Conservation (phyloP, 2,329 filamentous ascomycete species). For the Aspergillus fijiensis region DNA sequence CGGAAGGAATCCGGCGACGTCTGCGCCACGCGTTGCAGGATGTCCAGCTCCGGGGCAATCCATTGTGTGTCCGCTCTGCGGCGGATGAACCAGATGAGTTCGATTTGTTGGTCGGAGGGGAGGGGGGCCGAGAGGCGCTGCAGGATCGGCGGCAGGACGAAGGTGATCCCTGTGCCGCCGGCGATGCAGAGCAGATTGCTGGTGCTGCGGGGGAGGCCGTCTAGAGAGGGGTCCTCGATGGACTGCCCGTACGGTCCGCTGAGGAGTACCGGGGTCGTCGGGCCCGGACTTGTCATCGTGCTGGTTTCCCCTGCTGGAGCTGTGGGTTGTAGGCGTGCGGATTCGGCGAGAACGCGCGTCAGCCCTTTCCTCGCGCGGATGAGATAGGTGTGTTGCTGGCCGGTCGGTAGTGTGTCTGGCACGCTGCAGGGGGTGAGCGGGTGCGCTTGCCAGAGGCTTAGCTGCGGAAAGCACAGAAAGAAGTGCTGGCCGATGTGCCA, state of each 20-base stretch:
- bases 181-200: constrained; percentile 52
- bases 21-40: constrained; percentile 44
- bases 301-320: constrained; percentile 25
- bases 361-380: constrained; percentile 53
- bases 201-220: constrained; percentile 39
- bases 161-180: constrained; percentile 60
- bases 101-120: constrained; percentile 35
- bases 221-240: constrained; percentile 35
- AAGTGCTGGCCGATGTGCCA: constrained; percentile 72
- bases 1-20: constrained; percentile 42
- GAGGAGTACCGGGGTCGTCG: constrained; percentile 56
- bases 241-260: constrained; percentile 63
- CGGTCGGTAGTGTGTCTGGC: constrained; percentile 39
- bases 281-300: background rate
- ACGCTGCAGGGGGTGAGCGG: constrained; percentile 66
- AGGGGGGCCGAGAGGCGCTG: constrained; percentile 25
- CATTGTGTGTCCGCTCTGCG: constrained; percentile 57
- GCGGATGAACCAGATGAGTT: constrained; percentile 66
- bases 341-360: constrained; percentile 24
- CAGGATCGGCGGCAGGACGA: constrained; percentile 53
- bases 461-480: constrained; percentile 65
- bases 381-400: constrained; percentile 29
- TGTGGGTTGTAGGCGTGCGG: constrained; percentile 16
- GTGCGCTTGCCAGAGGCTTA: constrained; percentile 70
- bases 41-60: constrained; percentile 57